Evolutionary conservation across 306 rosid genomes (phyloP).

Genomic region (Nissolia schottii): DNA sequence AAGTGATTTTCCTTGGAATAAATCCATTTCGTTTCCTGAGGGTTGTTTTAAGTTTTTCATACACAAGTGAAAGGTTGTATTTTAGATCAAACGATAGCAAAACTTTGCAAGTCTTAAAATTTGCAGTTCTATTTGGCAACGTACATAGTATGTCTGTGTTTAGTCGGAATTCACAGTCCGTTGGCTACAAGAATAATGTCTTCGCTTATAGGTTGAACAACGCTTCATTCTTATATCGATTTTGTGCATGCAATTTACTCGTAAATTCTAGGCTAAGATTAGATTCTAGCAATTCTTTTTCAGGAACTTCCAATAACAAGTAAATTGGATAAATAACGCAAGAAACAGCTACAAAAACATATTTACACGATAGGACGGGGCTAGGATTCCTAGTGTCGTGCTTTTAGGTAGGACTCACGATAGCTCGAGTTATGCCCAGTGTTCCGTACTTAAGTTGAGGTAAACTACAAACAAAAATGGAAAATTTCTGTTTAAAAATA

Average conservation of each 20-base stretch:
- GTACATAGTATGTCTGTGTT: slow-evolving; percentile 20
- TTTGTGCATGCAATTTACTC: slow-evolving; percentile 12
- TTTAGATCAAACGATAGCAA: slow-evolving; percentile 19
- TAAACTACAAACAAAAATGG: no score
- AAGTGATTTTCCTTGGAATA: slow-evolving; percentile 30
- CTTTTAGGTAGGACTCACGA: no score
- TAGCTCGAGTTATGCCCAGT: no score
- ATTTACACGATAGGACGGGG: no score
- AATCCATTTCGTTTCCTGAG: slow-evolving; percentile 20
- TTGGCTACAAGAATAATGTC: slow-evolving; percentile 16
- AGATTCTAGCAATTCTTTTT: no score
- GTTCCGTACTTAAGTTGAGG: no score
- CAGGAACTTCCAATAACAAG: no score
- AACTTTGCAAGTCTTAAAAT: slow-evolving; percentile 8
- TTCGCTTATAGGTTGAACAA: background rate
- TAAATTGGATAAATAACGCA: no score
- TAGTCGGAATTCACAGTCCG: slow-evolving; percentile 8
- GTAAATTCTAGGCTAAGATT: background rate
- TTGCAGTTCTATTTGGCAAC: slow-evolving; percentile 21
- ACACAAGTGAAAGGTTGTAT: slow-evolving; percentile 30
- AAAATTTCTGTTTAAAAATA: no score
- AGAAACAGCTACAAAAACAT: no score
- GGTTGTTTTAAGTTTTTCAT: slow-evolving; percentile 31
- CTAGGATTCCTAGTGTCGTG: no score
- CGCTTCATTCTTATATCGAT: slow-evolving; percentile 16